phyloP scores from a whole-genome alignment of 2,329 filamentous ascomycete species.

The Apiospora rasikravindrae region DNA sequence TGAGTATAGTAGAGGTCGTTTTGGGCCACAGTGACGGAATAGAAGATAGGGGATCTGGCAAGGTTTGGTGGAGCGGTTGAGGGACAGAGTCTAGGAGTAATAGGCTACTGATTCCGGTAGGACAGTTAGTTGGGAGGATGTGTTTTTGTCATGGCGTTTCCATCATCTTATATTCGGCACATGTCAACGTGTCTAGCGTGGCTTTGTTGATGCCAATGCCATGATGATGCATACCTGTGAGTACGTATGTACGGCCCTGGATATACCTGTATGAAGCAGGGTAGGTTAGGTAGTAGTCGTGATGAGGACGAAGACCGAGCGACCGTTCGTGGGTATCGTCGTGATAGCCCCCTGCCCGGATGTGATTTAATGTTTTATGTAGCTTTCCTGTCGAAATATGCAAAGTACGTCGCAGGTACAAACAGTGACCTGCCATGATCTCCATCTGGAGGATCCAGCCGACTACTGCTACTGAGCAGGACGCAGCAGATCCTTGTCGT shows the following conservation, averaged over 20 bases:
- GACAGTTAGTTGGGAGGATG: conserved; percentile 6
- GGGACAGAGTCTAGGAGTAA: conserved; percentile 2
- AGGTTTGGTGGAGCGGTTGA: conserved; percentile 5
- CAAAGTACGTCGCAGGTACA: conserved; percentile 7
- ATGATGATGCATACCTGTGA: conserved; percentile 18
- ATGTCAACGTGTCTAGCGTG: conserved; percentile 20
- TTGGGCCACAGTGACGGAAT: neutral
- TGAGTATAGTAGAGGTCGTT: neutral
- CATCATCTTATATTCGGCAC: conserved; percentile 17
- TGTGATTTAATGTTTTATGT: conserved; percentile 4
- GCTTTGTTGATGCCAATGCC: conserved; percentile 16
- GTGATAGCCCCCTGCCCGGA: neutral
- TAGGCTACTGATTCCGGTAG: conserved; percentile 1
- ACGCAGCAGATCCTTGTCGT: conserved; percentile 3
- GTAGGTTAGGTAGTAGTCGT: neutral
- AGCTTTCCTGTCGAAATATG: neutral
- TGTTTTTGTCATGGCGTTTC: conserved; percentile 16
- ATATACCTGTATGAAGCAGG: neutral
- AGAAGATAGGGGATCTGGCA: neutral
- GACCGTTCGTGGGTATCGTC: conserved; percentile 2
- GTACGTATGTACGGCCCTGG: neutral
- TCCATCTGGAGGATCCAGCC: neutral
- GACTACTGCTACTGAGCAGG: neutral
- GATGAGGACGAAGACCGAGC: neutral
- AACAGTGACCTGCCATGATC: conserved; percentile 8